A percentile compares a stretch with the other conserved stretches of the same genome.
phyloP scores from a whole-genome alignment of 2,329 filamentous ascomycete genomes.

The Teratosphaeria epicoccoides region DNA sequence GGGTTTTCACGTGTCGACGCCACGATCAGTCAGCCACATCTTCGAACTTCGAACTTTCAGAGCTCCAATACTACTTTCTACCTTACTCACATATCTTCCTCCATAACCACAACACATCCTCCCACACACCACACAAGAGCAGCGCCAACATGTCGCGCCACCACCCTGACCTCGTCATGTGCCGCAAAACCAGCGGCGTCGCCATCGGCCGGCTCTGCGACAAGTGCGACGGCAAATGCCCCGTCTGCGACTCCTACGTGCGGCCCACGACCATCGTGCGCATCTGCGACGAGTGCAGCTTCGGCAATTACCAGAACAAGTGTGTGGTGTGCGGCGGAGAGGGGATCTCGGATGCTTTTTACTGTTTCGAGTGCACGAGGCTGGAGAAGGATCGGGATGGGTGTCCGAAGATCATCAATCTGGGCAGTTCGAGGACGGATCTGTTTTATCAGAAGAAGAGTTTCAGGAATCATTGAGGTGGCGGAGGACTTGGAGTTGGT shows the following conservation, averaged over 20 bases:
- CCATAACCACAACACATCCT: not conserved
- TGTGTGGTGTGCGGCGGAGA: constrained; percentile 98
- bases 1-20: not conserved
- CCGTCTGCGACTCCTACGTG: constrained; percentile 97
- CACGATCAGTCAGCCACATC: not conserved
- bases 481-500: not conserved
- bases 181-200: constrained; percentile 95
- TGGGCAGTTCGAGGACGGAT: constrained; percentile 92
- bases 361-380: constrained; percentile 97
- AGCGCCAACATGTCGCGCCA: constrained; percentile 3
- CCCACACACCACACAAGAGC: not conserved
- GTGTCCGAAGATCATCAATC: constrained; percentile 98
- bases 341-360: constrained; percentile 96
- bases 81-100: not conserved
- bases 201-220: constrained; percentile 97
- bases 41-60: not conserved
- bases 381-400: constrained; percentile 95
- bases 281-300: constrained; percentile 98
- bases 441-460: constrained; percentile 69
- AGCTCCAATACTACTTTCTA: not conserved
- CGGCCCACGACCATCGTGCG: constrained; percentile 92
- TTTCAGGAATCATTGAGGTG: constrained; percentile 47
- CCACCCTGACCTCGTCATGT: constrained; percentile 98
- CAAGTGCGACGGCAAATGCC: constrained; percentile 99
- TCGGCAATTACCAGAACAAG: constrained; percentile 99